Evolutionary conservation across 2,329 filamentous ascomycete genomes (phyloP).

Genomic region (Cladosporium austrohemisphaericum): DNA sequence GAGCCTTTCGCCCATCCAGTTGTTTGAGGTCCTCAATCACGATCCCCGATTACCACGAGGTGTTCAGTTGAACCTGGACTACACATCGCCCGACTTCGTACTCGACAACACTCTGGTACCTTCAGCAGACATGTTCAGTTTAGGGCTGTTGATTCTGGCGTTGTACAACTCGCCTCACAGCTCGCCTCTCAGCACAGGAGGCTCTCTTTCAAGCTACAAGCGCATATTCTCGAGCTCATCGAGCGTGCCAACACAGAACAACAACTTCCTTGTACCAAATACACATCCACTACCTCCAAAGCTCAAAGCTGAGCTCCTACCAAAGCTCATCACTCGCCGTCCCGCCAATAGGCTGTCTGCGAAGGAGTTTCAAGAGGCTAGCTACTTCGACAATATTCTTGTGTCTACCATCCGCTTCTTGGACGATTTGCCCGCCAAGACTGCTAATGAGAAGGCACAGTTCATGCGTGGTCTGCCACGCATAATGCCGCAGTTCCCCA

Average conservation of each 20-base stretch:
- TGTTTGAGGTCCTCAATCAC: slow-evolving; percentile 79
- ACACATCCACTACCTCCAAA: slow-evolving; percentile 76
- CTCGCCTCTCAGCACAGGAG: slow-evolving; percentile 79
- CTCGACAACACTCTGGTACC: slow-evolving; percentile 83
- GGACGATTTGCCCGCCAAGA: slow-evolving; percentile 87
- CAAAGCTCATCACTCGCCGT: slow-evolving; percentile 78
- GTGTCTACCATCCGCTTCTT: slow-evolving; percentile 95
- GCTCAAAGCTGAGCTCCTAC: slow-evolving; percentile 70
- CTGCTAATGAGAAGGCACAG: slow-evolving; percentile 80
- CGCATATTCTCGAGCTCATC: slow-evolving; percentile 75
- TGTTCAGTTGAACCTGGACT: slow-evolving; percentile 90
- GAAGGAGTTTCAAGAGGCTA: slow-evolving; percentile 87
- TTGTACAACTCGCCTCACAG: slow-evolving; percentile 92
- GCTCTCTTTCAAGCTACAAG: slow-evolving; percentile 80
- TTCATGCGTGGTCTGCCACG: slow-evolving; percentile 87
- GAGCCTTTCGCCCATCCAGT: slow-evolving; percentile 72
- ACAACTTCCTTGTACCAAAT: slow-evolving; percentile 70
- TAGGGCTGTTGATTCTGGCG: slow-evolving; percentile 82
- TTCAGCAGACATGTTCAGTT: slow-evolving; percentile 86
- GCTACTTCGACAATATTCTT: slow-evolving; percentile 95
- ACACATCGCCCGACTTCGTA: slow-evolving; percentile 89
- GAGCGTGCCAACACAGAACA: slow-evolving; percentile 70
- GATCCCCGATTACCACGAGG: slow-evolving; percentile 76
- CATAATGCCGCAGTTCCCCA: slow-evolving; percentile 87
- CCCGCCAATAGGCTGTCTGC: slow-evolving; percentile 85